These are phyloP conservation scores for Trichoderma aggressivum DNA, from an alignment of 2,329 filamentous ascomycete species.

Conservation along the genomic window DNA sequence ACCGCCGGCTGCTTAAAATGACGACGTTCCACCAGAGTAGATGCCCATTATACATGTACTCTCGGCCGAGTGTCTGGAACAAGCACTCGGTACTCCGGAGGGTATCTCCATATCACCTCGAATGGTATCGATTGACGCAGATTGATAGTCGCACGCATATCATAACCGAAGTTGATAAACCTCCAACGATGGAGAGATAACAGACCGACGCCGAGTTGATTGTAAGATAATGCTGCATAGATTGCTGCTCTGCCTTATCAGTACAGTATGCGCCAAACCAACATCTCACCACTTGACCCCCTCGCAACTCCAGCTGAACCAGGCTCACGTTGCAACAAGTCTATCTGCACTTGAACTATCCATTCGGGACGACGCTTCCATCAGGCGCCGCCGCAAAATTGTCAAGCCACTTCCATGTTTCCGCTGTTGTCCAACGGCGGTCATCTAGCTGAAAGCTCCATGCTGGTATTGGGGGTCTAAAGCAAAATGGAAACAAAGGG, in stretches of 20 bases:
- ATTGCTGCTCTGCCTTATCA: neutral
- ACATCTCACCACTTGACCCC: neutral
- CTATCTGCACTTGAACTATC: neutral
- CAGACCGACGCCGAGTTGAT: neutral
- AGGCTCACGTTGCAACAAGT: neutral
- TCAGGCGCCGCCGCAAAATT: neutral
- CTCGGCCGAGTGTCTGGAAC: neutral
- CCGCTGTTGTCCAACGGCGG: neutral
- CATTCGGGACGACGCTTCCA: neutral
- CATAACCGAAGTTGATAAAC: neutral
- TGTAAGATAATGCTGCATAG: neutral
- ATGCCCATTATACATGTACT: neutral
- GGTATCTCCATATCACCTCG: neutral
- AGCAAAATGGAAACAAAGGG: neutral
- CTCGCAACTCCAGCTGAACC: neutral
- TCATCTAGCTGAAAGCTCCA: neutral
- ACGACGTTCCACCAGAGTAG: neutral
- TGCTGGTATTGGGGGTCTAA: neutral
- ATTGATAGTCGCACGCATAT: neutral
- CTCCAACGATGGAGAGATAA: neutral
- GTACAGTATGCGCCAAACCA: neutral
- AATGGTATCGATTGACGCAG: neutral
- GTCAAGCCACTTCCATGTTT: neutral
- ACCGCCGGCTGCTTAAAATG: neutral
- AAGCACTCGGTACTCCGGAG: neutral